Evolutionary conservation across 1,139 yeast genomes (phyloP).

Genomic region (Lodderomyces margitis): DNA sequence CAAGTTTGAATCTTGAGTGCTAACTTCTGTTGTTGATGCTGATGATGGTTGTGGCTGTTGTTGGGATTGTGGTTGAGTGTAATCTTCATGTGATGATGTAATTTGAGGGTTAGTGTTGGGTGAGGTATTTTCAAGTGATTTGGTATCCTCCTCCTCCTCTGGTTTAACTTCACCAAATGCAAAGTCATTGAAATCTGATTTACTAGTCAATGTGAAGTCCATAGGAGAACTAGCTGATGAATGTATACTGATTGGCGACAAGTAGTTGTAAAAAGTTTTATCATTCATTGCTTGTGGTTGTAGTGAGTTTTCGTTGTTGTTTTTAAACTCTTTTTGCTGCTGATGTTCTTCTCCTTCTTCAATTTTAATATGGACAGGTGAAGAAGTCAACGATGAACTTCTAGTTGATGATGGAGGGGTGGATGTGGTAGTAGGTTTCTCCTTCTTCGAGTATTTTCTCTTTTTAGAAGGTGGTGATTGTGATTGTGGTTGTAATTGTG

Average conservation of each 20-base stretch:
- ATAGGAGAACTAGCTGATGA: conserved; percentile 43
- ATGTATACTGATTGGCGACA: conserved; percentile 46
- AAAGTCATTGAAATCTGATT: conserved; percentile 1
- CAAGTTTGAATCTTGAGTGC: conserved; percentile 13
- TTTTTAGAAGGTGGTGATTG: conserved; percentile 9
- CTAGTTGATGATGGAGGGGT: conserved; percentile 4
- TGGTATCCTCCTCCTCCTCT: conserved; percentile 23
- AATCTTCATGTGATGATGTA: background rate
- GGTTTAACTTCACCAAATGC: background rate
- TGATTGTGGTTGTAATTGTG: background rate
- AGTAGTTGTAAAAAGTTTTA: conserved; percentile 32
- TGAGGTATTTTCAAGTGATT: conserved; percentile 48
- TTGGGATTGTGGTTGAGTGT: background rate
- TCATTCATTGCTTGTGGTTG: conserved; percentile 16
- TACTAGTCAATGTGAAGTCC: conserved; percentile 31
- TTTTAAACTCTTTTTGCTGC: conserved; percentile 1
- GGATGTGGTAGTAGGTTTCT: conserved; percentile 8
- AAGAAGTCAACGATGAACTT: conserved; percentile 6
- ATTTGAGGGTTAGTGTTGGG: conserved; percentile 20
- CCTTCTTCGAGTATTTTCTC: conserved; percentile 10
- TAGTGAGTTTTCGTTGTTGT: conserved; percentile 1
- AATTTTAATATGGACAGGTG: conserved; percentile 8
- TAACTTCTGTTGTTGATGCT: background rate
- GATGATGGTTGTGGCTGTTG: background rate
- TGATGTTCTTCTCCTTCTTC: conserved; percentile 7